A percentile compares a stretch with the other conserved stretches of the same genome.
phyloP scores from a whole-genome alignment of 345 rosid genomes.

The Eutrema japonicum region DNA sequence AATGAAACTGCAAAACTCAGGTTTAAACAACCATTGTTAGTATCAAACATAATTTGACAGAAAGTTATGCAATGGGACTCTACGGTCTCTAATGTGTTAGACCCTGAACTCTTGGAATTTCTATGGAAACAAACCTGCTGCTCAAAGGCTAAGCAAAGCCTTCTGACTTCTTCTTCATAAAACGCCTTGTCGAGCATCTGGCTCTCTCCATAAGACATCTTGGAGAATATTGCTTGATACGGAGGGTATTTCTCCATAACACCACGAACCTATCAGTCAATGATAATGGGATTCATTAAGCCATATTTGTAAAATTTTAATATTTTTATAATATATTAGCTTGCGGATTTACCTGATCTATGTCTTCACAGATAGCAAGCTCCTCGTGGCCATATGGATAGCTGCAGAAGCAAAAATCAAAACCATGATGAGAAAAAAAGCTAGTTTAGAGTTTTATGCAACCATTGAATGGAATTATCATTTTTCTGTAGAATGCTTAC shows the following conservation, averaged over 20 bases:
- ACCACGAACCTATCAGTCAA: constrained; percentile 69
- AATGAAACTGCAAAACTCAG: constrained; percentile 75
- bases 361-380: constrained; percentile 85
- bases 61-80: background rate
- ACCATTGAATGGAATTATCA: background rate
- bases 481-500: constrained; percentile 45
- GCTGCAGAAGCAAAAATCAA: constrained; percentile 42
- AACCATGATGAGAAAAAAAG: constrained; percentile 29
- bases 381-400: constrained; percentile 91
- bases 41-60: background rate
- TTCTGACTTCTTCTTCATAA: constrained; percentile 97
- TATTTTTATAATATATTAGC: background rate
- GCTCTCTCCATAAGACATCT: constrained; percentile 92
- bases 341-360: constrained; percentile 69
- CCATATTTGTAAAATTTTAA: background rate
- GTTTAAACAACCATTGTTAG: constrained; percentile 20
- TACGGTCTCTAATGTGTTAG: background rate
- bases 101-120: background rate
- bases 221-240: constrained; percentile 84
- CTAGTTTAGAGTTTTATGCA: background rate
- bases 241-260: constrained; percentile 96
- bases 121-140: constrained; percentile 71
- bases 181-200: constrained; percentile 99
- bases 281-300: background rate
- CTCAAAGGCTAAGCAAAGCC: constrained; percentile 96